These are phyloP conservation scores for Globisporangium paroecandrum DNA, from an alignment of 352 stramenopile species.

Conservation along the genomic window DNA sequence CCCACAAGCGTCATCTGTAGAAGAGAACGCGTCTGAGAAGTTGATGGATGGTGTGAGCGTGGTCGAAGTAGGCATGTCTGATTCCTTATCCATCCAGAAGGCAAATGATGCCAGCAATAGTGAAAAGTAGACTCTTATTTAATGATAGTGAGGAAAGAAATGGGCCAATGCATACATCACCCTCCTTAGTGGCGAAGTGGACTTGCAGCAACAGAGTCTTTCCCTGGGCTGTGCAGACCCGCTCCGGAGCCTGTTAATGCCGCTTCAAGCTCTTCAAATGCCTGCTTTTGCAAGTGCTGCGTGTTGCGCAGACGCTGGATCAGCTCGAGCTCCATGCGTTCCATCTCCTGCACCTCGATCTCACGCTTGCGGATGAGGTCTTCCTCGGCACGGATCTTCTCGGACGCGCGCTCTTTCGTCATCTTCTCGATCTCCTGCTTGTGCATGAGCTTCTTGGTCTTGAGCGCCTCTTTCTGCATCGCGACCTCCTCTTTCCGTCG, in stretches of 20 bases:
- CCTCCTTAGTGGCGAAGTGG: slow-evolving; percentile 14
- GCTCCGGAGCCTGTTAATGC: slow-evolving; percentile 52
- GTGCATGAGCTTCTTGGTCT: slow-evolving; percentile 61
- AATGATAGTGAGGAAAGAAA: neutral
- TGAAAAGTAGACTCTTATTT: neutral
- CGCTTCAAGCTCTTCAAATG: slow-evolving; percentile 80
- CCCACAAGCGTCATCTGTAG: too few species aligned
- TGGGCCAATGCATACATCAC: neutral
- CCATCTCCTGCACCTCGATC: slow-evolving; percentile 76
- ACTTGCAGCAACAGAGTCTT: slow-evolving; percentile 21
- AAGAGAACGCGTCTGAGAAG: neutral
- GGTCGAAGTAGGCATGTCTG: too few species aligned
- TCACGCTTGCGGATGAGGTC: slow-evolving; percentile 56
- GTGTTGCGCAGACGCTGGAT: slow-evolving; percentile 82
- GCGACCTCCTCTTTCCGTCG: slow-evolving; percentile 68
- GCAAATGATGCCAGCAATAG: neutral
- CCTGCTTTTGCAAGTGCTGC: slow-evolving; percentile 82
- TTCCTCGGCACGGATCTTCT: slow-evolving; percentile 67
- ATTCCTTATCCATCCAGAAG: neutral
- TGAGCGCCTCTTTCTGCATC: slow-evolving; percentile 63
- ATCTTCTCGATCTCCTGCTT: slow-evolving; percentile 73
- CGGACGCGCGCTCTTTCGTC: slow-evolving; percentile 54
- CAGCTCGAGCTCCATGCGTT: slow-evolving; percentile 73
- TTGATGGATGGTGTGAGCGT: neutral
- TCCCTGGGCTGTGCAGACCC: slow-evolving; percentile 24